These are phyloP conservation scores for Sergeia podlipaevii DNA, from an alignment of 208 protist species.

Conservation along the genomic window DNA sequence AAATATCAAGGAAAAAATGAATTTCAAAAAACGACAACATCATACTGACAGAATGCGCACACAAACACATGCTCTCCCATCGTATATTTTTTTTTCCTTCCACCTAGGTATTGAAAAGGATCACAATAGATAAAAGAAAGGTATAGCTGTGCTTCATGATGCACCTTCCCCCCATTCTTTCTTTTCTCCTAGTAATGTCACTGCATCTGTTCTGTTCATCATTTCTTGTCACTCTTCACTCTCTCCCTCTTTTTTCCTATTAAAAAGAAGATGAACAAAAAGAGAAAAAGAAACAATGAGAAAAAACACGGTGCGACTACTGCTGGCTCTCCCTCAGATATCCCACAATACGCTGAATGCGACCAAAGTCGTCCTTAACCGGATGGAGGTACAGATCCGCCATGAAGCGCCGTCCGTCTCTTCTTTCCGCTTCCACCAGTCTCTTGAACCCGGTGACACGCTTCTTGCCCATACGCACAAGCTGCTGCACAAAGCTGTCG, in stretches of 20 bases:
- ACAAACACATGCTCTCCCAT: background rate
- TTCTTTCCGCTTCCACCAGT: slow-evolving; percentile 9
- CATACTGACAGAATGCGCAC: background rate
- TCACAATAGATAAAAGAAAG: too few relatives aligned
- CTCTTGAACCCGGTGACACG: slow-evolving; percentile 8
- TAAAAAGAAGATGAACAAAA: slow-evolving; percentile 2
- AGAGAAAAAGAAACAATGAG: background rate
- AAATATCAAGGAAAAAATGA: slow-evolving; percentile 5
- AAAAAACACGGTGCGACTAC: background rate
- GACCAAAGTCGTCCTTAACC: slow-evolving; percentile 9
- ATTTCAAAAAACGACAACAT: slow-evolving; percentile 2
- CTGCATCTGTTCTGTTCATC: too few relatives aligned
- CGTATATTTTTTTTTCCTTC: too few relatives aligned
- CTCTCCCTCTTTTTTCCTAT: slow-evolving; percentile 2
- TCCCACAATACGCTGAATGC: background rate
- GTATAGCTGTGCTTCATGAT: too few relatives aligned
- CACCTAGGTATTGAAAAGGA: too few relatives aligned
- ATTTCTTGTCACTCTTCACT: too few relatives aligned
- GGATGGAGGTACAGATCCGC: slow-evolving; percentile 16
- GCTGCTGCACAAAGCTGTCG: slow-evolving; percentile 6
- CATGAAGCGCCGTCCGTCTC: slow-evolving; percentile 14
- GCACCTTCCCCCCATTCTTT: too few relatives aligned
- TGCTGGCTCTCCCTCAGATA: background rate
- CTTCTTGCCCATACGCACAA: slow-evolving; percentile 13
- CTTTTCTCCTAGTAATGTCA: too few relatives aligned